phyloP scores from a whole-genome alignment of 2,329 filamentous ascomycete species.

The Penicillium janthinellum region DNA sequence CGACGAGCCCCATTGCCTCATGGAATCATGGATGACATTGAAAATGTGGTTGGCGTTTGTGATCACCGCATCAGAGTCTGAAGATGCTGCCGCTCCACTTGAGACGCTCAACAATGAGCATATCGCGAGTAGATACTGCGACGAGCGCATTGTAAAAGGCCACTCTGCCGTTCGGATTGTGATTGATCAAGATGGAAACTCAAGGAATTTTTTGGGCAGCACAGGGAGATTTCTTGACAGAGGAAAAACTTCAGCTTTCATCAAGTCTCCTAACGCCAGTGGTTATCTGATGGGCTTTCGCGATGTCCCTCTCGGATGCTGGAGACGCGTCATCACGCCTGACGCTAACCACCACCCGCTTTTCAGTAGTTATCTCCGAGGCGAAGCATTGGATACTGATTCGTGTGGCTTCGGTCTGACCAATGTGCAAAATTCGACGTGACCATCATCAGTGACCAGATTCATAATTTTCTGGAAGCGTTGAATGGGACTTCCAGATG shows the following conservation, averaged over 20 bases:
- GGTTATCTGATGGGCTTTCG: constrained; percentile 3
- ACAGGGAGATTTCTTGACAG: background rate
- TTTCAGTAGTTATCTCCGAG: constrained; percentile 12
- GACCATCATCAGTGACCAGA: background rate
- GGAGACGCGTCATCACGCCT: constrained; percentile 13
- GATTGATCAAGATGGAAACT: background rate
- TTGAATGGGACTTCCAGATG: background rate
- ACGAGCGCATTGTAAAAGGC: constrained; percentile 11
- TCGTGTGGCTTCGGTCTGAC: background rate
- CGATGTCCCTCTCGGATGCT: background rate
- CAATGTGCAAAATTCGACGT: background rate
- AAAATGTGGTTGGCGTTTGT: constrained; percentile 67
- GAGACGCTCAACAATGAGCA: constrained; percentile 14
- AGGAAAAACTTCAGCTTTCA: background rate
- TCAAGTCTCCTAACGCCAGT: background rate
- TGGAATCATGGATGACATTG: constrained; percentile 71
- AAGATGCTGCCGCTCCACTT: background rate
- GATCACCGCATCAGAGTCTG: constrained; percentile 37
- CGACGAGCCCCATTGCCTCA: constrained; percentile 74
- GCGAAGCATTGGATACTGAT: background rate
- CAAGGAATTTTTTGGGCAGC: background rate
- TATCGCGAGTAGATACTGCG: constrained; percentile 11
- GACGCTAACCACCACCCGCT: constrained; percentile 2
- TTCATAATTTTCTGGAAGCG: background rate
- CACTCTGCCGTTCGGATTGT: background rate